phyloP scores from a whole-genome alignment of 1,139 yeast genomes.

The Williopsis jadinii region DNA sequence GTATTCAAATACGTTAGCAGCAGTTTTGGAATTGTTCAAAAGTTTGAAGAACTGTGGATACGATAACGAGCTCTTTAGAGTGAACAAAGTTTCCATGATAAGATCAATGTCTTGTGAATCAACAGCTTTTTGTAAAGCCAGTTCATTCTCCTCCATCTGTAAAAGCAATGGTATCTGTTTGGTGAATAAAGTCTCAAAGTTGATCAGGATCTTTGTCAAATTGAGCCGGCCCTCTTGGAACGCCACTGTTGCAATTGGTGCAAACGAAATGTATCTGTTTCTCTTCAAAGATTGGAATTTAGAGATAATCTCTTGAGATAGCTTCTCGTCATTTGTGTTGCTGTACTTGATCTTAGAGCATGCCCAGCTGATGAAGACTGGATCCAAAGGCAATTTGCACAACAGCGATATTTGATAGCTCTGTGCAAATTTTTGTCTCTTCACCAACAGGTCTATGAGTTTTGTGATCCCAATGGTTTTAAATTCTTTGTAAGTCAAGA shows the following conservation, averaged over 20 bases:
- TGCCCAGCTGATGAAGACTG: conserved; percentile 77
- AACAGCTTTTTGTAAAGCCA: conserved; percentile 65
- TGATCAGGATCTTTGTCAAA: conserved; percentile 58
- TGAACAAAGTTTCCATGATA: conserved; percentile 50
- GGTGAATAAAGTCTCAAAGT: conserved; percentile 60
- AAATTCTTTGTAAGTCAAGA: conserved; percentile 54
- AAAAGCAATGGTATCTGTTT: conserved; percentile 59
- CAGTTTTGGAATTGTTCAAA: conserved; percentile 37
- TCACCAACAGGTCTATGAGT: conserved; percentile 51
- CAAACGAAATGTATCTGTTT: conserved; percentile 44
- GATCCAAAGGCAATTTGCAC: conserved; percentile 44
- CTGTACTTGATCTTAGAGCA: conserved; percentile 57
- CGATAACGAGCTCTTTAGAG: conserved; percentile 40
- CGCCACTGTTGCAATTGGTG: conserved; percentile 62
- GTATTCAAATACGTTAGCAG: conserved; percentile 38
- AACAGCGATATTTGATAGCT: conserved; percentile 56
- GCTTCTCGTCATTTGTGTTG: conserved; percentile 44
- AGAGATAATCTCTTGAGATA: conserved; percentile 43
- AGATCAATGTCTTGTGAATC: conserved; percentile 63
- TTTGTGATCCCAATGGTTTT: conserved; percentile 42
- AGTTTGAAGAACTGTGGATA: conserved; percentile 49
- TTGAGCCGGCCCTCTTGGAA: conserved; percentile 75
- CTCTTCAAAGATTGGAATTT: conserved; percentile 33
- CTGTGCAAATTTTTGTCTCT: conserved; percentile 54
- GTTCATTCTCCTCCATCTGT: conserved; percentile 64